phyloP scores from a whole-genome alignment of 2,329 filamentous ascomycete species.

The Alternaria ethzedia region DNA sequence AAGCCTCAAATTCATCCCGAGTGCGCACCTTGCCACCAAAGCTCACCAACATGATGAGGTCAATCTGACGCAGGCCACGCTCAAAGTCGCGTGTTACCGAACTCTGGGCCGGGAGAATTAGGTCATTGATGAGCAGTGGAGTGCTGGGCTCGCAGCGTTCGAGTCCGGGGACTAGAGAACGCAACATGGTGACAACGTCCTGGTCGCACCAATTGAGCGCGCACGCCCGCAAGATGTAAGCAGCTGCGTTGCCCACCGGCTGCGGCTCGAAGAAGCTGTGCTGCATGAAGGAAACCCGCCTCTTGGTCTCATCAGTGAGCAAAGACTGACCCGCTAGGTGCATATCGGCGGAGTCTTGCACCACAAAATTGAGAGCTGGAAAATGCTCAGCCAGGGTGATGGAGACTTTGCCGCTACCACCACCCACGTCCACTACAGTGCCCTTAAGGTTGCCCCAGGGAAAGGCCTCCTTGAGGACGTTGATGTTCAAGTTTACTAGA shows the following conservation, averaged over 20 bases:
- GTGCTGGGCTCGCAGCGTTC: not conserved
- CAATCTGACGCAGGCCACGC: not conserved
- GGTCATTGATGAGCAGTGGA: not conserved
- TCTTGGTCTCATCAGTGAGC: not conserved
- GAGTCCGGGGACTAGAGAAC: not conserved
- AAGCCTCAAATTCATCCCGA: not conserved
- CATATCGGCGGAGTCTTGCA: not conserved
- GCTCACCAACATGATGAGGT: not conserved
- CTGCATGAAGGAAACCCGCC: not conserved
- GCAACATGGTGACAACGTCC: not conserved
- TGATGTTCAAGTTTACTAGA: not conserved
- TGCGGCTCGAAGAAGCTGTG: not conserved
- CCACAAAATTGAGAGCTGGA: not conserved
- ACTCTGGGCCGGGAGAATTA: not conserved
- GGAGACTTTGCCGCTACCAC: not conserved
- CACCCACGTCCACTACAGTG: not conserved
- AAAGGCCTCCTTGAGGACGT: not conserved
- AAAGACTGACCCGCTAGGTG: not conserved
- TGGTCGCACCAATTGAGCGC: not conserved
- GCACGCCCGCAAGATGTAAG: not conserved
- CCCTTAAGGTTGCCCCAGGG: not conserved
- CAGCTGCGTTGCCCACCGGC: not conserved
- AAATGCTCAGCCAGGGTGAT: not conserved
- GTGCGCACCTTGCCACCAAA: not conserved
- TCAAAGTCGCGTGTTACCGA: not conserved